Evolutionary conservation across 225 moss, liverwort and hornwort genomes (phyloP).

Genomic region (Lunularia cruciata): DNA sequence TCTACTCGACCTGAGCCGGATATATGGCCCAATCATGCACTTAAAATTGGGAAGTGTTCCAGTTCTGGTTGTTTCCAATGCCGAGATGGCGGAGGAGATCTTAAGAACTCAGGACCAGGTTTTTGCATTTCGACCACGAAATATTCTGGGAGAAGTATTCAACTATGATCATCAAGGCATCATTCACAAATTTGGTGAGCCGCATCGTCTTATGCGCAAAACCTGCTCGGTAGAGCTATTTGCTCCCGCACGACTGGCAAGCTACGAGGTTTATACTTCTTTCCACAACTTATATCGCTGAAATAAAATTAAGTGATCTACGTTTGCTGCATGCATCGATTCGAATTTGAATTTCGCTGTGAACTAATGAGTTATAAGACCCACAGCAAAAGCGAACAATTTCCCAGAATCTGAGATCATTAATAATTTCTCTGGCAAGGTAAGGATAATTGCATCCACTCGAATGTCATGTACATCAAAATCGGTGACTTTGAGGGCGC

Average conservation of each 20-base stretch:
- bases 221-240: not conserved
- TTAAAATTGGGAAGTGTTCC: slow-evolving; percentile 10
- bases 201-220: not conserved
- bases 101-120: slow-evolving; percentile 11
- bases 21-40: slow-evolving; percentile 31
- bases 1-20: slow-evolving; percentile 1
- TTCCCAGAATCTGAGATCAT: too few relatives aligned
- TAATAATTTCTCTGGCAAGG: too few relatives aligned
- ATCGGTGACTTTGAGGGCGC: too few relatives aligned
- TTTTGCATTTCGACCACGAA: not conserved
- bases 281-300: too few relatives aligned
- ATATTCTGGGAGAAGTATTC: slow-evolving; percentile 21
- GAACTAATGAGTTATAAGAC: too few relatives aligned
- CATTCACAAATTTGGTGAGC: not conserved
- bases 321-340: too few relatives aligned
- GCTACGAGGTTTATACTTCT: not conserved
- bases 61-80: slow-evolving; percentile 23
- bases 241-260: not conserved
- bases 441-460: too few relatives aligned
- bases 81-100: slow-evolving; percentile 6
- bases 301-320: too few relatives aligned
- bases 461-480: too few relatives aligned
- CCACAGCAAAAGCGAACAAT: too few relatives aligned
- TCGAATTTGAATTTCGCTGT: too few relatives aligned
- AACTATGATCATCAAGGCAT: slow-evolving; percentile 15